Conservation (phyloP, 441 rosid species). For the Adansonia gregorii region DNA sequence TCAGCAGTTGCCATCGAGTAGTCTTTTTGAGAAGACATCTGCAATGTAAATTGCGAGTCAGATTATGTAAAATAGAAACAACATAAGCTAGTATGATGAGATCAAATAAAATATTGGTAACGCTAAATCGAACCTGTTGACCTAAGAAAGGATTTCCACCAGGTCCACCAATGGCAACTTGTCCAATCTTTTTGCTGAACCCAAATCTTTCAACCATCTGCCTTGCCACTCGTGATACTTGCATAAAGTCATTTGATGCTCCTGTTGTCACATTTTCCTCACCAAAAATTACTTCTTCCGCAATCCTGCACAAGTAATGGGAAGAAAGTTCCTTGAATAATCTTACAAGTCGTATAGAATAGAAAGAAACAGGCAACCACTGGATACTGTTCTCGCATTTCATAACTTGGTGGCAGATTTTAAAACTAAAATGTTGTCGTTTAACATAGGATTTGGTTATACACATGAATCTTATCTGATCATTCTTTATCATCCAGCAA, state of each 20-base stretch:
- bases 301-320: slow-evolving; percentile 52
- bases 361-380: not conserved
- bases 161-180: slow-evolving; percentile 83
- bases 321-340: not conserved
- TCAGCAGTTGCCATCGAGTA: slow-evolving; percentile 98
- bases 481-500: not conserved
- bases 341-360: not conserved
- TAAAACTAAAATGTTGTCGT: slow-evolving; percentile 5
- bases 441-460: not conserved
- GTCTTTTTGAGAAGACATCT: slow-evolving; percentile 97
- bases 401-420: not conserved
- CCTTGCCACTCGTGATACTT: slow-evolving; percentile 92
- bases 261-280: slow-evolving; percentile 90
- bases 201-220: slow-evolving; percentile 98
- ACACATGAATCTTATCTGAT: not conserved
- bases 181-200: slow-evolving; percentile 96
- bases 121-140: slow-evolving; percentile 56
- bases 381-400: not conserved
- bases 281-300: slow-evolving; percentile 92
- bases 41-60: slow-evolving; percentile 25
- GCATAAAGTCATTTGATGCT: slow-evolving; percentile 96
- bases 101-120: not conserved
- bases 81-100: not conserved
- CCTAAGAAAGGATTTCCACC: slow-evolving; percentile 98
- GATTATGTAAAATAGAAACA: slow-evolving; percentile 11